These are phyloP conservation scores for Aegilops sharonensis DNA, from an alignment of 176 grass and related monocot species.

Conservation along the genomic window DNA sequence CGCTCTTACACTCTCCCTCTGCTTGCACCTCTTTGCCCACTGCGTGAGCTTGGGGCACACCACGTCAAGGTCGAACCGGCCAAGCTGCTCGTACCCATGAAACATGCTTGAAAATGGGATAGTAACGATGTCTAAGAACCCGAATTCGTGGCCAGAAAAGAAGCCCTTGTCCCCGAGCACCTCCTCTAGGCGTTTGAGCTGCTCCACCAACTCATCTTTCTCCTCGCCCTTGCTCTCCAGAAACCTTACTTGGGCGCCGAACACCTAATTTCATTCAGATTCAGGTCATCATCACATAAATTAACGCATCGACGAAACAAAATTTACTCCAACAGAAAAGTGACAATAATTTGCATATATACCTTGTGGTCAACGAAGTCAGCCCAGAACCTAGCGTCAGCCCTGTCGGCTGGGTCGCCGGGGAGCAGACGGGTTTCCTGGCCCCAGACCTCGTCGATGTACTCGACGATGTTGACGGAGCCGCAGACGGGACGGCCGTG, in stretches of 20 bases:
- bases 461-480: conserved; percentile 43
- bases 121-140: conserved; percentile 29
- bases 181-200: conserved; percentile 24
- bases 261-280: conserved; percentile 24
- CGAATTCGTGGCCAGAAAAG: conserved; percentile 32
- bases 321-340: not conserved
- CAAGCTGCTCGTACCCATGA: conserved; percentile 28
- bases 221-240: conserved; percentile 21
- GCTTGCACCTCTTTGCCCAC: conserved; percentile 27
- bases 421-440: conserved; percentile 14
- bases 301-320: not conserved
- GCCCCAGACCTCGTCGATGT: conserved; percentile 22
- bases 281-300: not conserved
- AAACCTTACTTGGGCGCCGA: conserved; percentile 21
- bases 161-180: conserved; percentile 27
- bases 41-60: conserved; percentile 24
- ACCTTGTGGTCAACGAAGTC: conserved; percentile 43
- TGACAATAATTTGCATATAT: too few species aligned
- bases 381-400: conserved; percentile 30
- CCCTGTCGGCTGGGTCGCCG: not conserved
- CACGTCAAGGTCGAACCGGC: not conserved
- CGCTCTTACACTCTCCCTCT: conserved; percentile 33
- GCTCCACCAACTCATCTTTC: conserved; percentile 26
- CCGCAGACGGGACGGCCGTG: not conserved
- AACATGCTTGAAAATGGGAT: conserved; percentile 42